Evolutionary conservation across 202 grass and related monocot species (phyloP).

Genomic region (Hordeum pubiflorum): DNA sequence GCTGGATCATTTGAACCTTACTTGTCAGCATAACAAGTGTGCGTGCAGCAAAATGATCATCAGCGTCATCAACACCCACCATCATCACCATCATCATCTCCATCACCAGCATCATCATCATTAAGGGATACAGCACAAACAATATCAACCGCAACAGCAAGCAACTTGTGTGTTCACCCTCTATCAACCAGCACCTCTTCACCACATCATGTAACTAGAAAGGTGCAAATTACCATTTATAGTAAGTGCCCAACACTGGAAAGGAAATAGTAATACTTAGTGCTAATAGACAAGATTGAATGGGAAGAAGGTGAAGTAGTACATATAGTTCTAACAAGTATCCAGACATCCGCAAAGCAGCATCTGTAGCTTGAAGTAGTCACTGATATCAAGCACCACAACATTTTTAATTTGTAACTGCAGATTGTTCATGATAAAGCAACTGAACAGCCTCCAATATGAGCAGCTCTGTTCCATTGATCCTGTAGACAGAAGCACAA

Average conservation of each 20-base stretch:
- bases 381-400: slow-evolving; percentile 6
- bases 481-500: slow-evolving; percentile 1
- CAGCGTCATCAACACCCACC: slow-evolving; percentile 1
- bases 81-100: slow-evolving; percentile 25
- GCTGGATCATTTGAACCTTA: slow-evolving; percentile 36
- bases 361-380: slow-evolving; percentile 22
- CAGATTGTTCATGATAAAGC: neutral
- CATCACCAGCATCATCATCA: slow-evolving; percentile 16
- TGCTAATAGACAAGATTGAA: slow-evolving; percentile 26
- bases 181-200: slow-evolving; percentile 51
- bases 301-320: slow-evolving; percentile 17
- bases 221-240: slow-evolving; percentile 41
- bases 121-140: slow-evolving; percentile 41
- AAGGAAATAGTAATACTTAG: slow-evolving; percentile 17
- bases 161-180: slow-evolving; percentile 33
- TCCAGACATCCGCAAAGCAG: slow-evolving; percentile 26
- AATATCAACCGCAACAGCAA: slow-evolving; percentile 43
- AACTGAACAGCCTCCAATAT: neutral
- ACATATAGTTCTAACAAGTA: slow-evolving; percentile 40
- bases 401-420: slow-evolving; percentile 11
- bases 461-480: neutral
- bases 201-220: slow-evolving; percentile 60
- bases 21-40: slow-evolving; percentile 39
- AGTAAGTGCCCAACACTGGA: slow-evolving; percentile 35
- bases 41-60: slow-evolving; percentile 24